Evolutionary conservation across 148 eudicot genomes (phyloP).

Genomic region (Silene latifolia): DNA sequence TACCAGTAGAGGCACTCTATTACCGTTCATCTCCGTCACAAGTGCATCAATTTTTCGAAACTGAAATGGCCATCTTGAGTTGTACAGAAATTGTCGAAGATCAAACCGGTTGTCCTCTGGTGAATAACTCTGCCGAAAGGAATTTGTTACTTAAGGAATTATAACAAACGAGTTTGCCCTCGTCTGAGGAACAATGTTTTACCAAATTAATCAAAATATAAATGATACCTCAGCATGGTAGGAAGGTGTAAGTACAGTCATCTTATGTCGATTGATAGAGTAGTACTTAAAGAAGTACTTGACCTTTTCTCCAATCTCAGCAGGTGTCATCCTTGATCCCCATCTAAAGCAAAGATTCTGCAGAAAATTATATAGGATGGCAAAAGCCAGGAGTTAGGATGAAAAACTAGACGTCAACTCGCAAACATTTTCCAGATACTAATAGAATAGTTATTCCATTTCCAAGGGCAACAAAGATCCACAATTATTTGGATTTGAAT

Average conservation of each 20-base stretch:
- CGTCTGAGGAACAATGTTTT: neutral
- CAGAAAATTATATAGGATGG: neutral
- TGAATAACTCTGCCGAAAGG: conserved; percentile 69
- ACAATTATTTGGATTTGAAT: too few species aligned
- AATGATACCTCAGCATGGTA: conserved; percentile 86
- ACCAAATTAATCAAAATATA: neutral
- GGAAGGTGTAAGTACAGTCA: conserved; percentile 96
- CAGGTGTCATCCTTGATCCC: conserved; percentile 74
- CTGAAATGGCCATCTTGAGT: conserved; percentile 90
- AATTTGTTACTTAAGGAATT: neutral
- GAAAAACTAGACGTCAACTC: neutral
- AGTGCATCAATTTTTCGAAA: conserved; percentile 83
- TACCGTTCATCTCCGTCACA: conserved; percentile 49
- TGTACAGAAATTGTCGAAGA: conserved; percentile 93
- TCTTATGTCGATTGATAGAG: conserved; percentile 91
- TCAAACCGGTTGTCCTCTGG: conserved; percentile 94
- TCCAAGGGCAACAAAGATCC: too few species aligned
- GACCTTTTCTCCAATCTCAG: conserved; percentile 84
- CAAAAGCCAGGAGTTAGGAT: neutral
- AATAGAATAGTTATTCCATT: neutral
- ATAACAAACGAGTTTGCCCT: too few species aligned
- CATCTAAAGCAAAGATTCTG: conserved; percentile 91
- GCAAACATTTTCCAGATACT: neutral
- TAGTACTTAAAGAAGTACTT: conserved; percentile 94
- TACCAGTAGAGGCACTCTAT: conserved; percentile 32